Evolutionary conservation across 2,329 filamentous ascomycete genomes (phyloP), one percentile per base, ranked within the genome.

Genomic region (Cercospora janseana): DNA sequence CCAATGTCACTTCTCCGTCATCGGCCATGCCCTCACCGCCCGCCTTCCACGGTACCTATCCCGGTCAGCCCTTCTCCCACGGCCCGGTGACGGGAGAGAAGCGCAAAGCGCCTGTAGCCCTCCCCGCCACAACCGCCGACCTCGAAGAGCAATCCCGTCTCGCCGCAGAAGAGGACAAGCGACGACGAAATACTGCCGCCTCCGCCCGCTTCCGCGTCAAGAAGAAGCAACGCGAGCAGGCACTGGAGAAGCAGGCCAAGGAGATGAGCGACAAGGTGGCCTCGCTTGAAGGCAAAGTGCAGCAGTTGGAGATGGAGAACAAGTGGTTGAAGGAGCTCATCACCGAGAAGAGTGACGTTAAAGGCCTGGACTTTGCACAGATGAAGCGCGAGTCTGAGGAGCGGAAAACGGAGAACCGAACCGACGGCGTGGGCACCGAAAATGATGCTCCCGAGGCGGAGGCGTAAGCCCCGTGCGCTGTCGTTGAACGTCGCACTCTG

Each of bases 171-270:
- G 75, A 77, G 60, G 75, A 78, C 68, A 78, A 78, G 66, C 74
- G 75, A 41, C 73, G 75, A 26, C 73, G 75, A 52, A 78, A 78
- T 66, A 78, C 75, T 1, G 75, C 75, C 29, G 75, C 75, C n/a
- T 73, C 70, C 49, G 75, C 75, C 12, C 72, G 75, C 34, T 78
- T 78, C 71, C 73, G 75, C 38, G 70, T 78, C 54, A 78, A 78
- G 70, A 78, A 78, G 74, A 78, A 78, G 72, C 74, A 77, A 63
- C 72, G 75, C 37, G 75, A 78, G 63, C 72, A 75, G 58, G 72
- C 70, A 6, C 70, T 78, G 34, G 75, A 78, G 69, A 74, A 75
- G 67, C 70, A 70, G 15, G 69, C 74, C 41, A 75, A 75, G 64
- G 75, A 77, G 45, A 77, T 77, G 72, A 67, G 67, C 26, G 75